phyloP scores from a whole-genome alignment of 768 basidiomycete genomes.

The Rhodotorula kratochvilovae region DNA sequence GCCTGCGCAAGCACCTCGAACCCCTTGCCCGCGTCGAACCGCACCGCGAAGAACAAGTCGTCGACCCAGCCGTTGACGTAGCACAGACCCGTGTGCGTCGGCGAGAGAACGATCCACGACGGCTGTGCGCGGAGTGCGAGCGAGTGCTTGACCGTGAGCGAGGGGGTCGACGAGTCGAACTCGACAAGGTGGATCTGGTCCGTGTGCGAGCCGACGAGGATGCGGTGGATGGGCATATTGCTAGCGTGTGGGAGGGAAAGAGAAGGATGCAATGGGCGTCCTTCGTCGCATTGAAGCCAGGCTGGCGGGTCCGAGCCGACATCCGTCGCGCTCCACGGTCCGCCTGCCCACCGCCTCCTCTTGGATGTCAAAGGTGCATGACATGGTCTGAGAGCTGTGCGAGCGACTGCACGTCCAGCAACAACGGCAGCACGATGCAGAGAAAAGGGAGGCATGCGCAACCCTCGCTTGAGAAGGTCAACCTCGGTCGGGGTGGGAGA shows the following conservation, averaged over 20 bases:
- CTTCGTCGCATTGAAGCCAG: no score
- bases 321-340: no score
- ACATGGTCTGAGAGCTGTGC: no score
- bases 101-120: not conserved
- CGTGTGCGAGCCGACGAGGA: not conserved
- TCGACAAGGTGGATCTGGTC: not conserved
- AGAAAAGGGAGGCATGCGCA: no score
- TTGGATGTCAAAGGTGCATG: no score
- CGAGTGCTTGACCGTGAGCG: not conserved
- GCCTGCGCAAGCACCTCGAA: not conserved
- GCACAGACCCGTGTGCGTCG: not conserved
- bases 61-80: not conserved
- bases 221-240: not conserved
- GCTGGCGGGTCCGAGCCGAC: no score
- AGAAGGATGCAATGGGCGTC: no score
- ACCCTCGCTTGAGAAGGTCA: no score
- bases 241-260: not conserved
- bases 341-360: no score
- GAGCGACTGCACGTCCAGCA: no score
- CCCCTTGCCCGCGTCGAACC: not conserved
- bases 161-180: not conserved
- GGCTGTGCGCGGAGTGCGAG: not conserved
- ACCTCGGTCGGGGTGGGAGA: no score
- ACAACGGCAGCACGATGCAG: no score
- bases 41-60: not conserved